phyloP scores from a whole-genome alignment of 2,329 filamentous ascomycete species.

The Acrodontium crateriforme region DNA sequence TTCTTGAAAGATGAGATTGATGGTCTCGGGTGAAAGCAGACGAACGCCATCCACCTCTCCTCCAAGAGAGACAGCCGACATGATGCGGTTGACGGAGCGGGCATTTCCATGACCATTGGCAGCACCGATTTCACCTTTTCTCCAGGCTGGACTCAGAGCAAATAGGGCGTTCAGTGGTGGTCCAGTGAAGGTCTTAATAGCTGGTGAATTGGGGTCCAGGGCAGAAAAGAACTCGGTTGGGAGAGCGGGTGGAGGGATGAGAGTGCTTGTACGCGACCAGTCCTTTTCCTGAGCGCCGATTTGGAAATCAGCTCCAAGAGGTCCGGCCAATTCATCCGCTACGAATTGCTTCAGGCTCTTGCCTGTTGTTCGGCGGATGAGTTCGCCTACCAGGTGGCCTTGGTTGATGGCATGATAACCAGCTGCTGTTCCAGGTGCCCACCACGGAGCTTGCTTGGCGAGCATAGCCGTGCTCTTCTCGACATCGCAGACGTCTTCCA shows the following conservation, averaged over 20 bases:
- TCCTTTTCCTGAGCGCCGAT: constrained; percentile 31
- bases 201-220: constrained; percentile 11
- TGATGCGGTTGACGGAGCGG: constrained; percentile 27
- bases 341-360: constrained; percentile 32
- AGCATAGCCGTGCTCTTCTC: constrained; percentile 21
- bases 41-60: constrained; percentile 21
- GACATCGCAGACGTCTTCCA: constrained; percentile 24
- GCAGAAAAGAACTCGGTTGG: constrained; percentile 5
- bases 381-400: constrained; percentile 31
- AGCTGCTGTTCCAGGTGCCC: constrained; percentile 29
- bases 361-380: constrained; percentile 29
- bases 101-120: constrained; percentile 36
- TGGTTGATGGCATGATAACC: constrained; percentile 31
- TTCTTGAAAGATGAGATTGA: constrained; percentile 33
- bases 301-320: constrained; percentile 34
- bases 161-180: constrained; percentile 12
- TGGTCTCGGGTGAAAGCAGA: constrained; percentile 29
- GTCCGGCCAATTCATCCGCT: constrained; percentile 28
- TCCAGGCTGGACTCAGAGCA: constrained; percentile 22
- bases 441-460: constrained; percentile 30
- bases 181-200: constrained; percentile 19
- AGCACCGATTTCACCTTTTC: constrained; percentile 28
- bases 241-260: constrained; percentile 15
- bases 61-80: constrained; percentile 25
- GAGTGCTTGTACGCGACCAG: constrained; percentile 26